Evolutionary conservation across 1,139 yeast genomes (phyloP).

Genomic region (Trichomonascaceae sp.): DNA sequence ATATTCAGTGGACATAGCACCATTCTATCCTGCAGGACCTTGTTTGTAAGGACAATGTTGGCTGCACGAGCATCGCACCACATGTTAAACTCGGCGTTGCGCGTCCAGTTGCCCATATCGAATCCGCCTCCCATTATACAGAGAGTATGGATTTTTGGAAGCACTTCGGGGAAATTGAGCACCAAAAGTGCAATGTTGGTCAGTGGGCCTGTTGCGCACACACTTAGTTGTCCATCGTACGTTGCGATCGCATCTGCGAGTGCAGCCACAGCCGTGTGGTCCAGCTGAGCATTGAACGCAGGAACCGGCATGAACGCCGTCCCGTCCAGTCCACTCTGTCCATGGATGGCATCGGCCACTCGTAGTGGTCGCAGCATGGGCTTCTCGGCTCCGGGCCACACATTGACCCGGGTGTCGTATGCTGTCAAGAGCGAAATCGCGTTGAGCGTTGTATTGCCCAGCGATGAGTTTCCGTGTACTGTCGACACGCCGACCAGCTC

Average conservation of each 20-base stretch:
- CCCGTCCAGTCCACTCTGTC: conserved; percentile 65
- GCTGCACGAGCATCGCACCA: conserved; percentile 73
- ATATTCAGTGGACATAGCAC: conserved; percentile 54
- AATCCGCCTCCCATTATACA: conserved; percentile 74
- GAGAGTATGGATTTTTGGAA: conserved; percentile 34
- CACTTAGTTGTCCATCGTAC: conserved; percentile 36
- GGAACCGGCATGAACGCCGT: conserved; percentile 45
- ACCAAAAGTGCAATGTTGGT: conserved; percentile 55
- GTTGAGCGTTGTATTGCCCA: conserved; percentile 55
- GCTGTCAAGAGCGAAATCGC: conserved; percentile 55
- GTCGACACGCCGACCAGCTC: conserved; percentile 64
- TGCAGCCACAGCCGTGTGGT: conserved; percentile 41
- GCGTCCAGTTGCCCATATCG: conserved; percentile 33
- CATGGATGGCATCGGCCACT: conserved; percentile 58
- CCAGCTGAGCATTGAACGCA: conserved; percentile 24
- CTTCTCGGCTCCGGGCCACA: conserved; percentile 48
- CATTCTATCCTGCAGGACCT: conserved; percentile 34
- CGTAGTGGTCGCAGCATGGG: conserved; percentile 42
- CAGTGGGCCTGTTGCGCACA: conserved; percentile 60
- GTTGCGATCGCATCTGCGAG: conserved; percentile 37
- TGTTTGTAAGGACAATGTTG: conserved; percentile 36
- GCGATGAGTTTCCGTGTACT: conserved; percentile 68
- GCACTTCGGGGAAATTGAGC: conserved; percentile 37
- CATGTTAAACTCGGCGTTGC: conserved; percentile 66
- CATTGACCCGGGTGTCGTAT: conserved; percentile 37